phyloP scores from a whole-genome alignment of 2,329 filamentous ascomycete genomes.

The Diaporthe ampelina region DNA sequence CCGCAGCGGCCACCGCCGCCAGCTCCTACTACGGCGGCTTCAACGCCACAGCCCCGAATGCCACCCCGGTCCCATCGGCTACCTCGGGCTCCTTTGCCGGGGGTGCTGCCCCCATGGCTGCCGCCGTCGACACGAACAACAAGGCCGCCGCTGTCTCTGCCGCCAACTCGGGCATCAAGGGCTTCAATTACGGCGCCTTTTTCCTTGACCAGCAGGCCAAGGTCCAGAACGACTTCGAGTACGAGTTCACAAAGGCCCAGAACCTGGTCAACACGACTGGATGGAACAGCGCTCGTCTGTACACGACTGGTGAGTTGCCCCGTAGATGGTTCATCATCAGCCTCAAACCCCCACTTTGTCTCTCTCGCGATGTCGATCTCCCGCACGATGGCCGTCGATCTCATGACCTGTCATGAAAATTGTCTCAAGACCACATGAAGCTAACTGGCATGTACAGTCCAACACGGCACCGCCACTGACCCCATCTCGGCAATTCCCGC shows the following conservation, averaged over 20 bases:
- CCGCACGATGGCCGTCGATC: constrained; percentile 9
- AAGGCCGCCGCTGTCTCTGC: not conserved
- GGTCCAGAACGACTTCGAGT: constrained; percentile 75
- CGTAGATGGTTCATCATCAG: not conserved
- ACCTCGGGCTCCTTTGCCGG: constrained; percentile 15
- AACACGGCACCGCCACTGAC: constrained; percentile 77
- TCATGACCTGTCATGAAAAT: not conserved
- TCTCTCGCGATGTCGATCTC: constrained; percentile 21
- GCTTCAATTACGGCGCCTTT: constrained; percentile 81
- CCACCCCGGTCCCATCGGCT: constrained; percentile 19
- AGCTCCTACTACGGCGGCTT: constrained; percentile 34
- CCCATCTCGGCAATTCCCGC: constrained; percentile 86
- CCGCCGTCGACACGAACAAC: constrained; percentile 36
- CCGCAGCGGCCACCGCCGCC: constrained; percentile 42
- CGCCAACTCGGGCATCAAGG: constrained; percentile 60
- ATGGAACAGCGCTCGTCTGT: constrained; percentile 80
- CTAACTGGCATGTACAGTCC: constrained; percentile 50
- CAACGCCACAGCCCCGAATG: constrained; percentile 3
- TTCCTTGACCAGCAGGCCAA: constrained; percentile 73
- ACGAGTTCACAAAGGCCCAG: constrained; percentile 77
- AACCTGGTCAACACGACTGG: constrained; percentile 73
- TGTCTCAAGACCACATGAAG: not conserved
- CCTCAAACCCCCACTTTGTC: not conserved
- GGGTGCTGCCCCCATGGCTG: not conserved
- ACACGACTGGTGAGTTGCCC: constrained; percentile 68